phyloP scores from a whole-genome alignment of 805 yeast genomes.

The Starmerella davenportii region DNA sequence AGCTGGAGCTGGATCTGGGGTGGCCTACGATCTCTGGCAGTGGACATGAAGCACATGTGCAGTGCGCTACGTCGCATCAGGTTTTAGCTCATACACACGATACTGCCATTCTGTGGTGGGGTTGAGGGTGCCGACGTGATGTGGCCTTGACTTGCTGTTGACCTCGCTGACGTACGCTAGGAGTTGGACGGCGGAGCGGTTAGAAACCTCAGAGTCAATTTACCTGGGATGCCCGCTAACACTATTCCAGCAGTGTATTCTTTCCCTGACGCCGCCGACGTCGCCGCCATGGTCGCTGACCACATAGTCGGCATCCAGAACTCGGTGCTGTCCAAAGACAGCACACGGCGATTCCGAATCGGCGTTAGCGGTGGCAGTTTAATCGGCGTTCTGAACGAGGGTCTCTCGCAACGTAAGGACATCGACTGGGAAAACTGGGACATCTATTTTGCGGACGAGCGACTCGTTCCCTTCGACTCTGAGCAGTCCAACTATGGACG shows the following conservation, averaged over 20 bases:
- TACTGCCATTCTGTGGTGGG: too few species aligned
- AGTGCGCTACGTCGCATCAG: too few species aligned
- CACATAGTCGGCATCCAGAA: slow-evolving; percentile 83
- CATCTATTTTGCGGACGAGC: slow-evolving; percentile 87
- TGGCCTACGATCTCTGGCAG: too few species aligned
- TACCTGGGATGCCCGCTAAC: slow-evolving; percentile 52
- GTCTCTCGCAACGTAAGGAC: slow-evolving; percentile 55
- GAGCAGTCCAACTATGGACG: slow-evolving; percentile 80
- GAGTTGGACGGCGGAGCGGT: too few species aligned
- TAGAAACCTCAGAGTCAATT: too few species aligned
- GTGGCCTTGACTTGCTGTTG: too few species aligned
- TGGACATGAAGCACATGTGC: too few species aligned
- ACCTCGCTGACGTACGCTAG: too few species aligned
- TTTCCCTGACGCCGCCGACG: slow-evolving; percentile 74
- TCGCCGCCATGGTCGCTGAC: slow-evolving; percentile 94
- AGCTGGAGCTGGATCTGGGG: too few species aligned
- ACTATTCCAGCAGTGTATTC: slow-evolving; percentile 88
- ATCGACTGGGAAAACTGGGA: slow-evolving; percentile 92
- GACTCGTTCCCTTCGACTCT: slow-evolving; percentile 73
- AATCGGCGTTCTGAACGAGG: slow-evolving; percentile 70
- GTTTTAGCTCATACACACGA: too few species aligned
- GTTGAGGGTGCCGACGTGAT: too few species aligned
- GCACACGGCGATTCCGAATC: slow-evolving; percentile 53
- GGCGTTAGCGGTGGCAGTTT: slow-evolving; percentile 90
- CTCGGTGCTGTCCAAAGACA: slow-evolving; percentile 30